A percentile compares a stretch with the other conserved stretches of the same genome.
These are phyloP conservation scores for Leptographium flavum DNA, from an alignment of 2,329 filamentous ascomycete species.

Conservation along the genomic window DNA sequence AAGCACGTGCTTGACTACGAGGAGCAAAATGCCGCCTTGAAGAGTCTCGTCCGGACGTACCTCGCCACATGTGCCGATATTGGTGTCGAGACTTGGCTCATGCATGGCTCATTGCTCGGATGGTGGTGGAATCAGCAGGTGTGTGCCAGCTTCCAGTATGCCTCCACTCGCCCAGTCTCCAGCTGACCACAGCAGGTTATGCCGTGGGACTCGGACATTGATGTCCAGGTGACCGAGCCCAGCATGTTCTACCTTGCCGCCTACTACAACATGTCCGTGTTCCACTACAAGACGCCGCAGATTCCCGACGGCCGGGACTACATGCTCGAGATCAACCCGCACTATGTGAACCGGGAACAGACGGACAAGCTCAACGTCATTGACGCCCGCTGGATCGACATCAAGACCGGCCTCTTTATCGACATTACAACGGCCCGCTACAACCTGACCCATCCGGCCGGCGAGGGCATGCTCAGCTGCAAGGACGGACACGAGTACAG, in stretches of 20 bases:
- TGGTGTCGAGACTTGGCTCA: slow-evolving; percentile 66
- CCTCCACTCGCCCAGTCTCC: not conserved
- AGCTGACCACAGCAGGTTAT: slow-evolving; percentile 19
- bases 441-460: slow-evolving; percentile 25
- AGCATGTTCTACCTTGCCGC: slow-evolving; percentile 53
- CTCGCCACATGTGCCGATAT: slow-evolving; percentile 51
- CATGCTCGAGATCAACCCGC: slow-evolving; percentile 33
- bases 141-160: slow-evolving; percentile 7
- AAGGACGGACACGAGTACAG: slow-evolving; percentile 37
- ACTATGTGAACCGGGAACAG: slow-evolving; percentile 22
- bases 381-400: slow-evolving; percentile 35
- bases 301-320: slow-evolving; percentile 27
- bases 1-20: slow-evolving; percentile 30
- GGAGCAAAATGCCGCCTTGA: slow-evolving; percentile 46
- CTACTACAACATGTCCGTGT: slow-evolving; percentile 47
- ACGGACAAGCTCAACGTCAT: slow-evolving; percentile 27
- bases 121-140: slow-evolving; percentile 69
- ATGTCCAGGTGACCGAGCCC: slow-evolving; percentile 55
- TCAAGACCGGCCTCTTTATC: slow-evolving; percentile 31
- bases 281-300: slow-evolving; percentile 26
- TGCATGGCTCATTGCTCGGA: slow-evolving; percentile 69
- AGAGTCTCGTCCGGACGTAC: slow-evolving; percentile 57
- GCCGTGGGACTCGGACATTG: slow-evolving; percentile 66
- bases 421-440: slow-evolving; percentile 38
- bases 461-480: slow-evolving; percentile 31